Percentiles rank a stretch among this genome's conserved stretches.
These are phyloP conservation scores for Phaeotremella skinneri DNA, from an alignment of 768 basidiomycete species.

Conservation along the genomic window DNA sequence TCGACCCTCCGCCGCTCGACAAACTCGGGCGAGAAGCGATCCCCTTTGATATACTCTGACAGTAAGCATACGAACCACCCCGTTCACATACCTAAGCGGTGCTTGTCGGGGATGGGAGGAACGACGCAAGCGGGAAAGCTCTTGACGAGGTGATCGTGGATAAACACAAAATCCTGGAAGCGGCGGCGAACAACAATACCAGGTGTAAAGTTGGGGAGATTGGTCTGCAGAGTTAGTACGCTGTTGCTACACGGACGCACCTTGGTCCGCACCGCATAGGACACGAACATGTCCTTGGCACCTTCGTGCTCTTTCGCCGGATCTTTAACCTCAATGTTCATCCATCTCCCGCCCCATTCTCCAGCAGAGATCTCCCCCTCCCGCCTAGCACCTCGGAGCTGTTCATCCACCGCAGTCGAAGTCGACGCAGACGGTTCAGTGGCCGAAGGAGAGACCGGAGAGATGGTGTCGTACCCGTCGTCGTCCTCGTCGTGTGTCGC, in stretches of 20 bases:
- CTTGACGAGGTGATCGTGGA: slow-evolving; percentile 78
- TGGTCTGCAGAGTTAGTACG: slow-evolving; percentile 62
- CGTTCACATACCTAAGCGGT: slow-evolving; percentile 85
- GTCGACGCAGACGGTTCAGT: slow-evolving; percentile 15
- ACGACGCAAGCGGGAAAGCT: slow-evolving; percentile 99
- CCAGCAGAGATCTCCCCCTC: slow-evolving; percentile 19
- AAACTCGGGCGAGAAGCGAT: slow-evolving; percentile 94
- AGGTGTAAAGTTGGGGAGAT: slow-evolving; percentile 72
- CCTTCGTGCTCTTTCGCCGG: slow-evolving; percentile 94
- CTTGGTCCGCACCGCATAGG: slow-evolving; percentile 84
- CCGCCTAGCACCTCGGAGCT: not conserved
- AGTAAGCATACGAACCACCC: too few species aligned
- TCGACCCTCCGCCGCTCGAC: slow-evolving; percentile 87
- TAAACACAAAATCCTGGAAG: slow-evolving; percentile 95
- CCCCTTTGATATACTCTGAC: slow-evolving; percentile 93
- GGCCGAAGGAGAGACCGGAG: slow-evolving; percentile 19
- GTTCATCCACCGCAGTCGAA: slow-evolving; percentile 12
- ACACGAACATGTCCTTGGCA: slow-evolving; percentile 95
- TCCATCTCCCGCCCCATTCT: slow-evolving; percentile 48
- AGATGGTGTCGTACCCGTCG: slow-evolving; percentile 44
- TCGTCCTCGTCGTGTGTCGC: slow-evolving; percentile 30
- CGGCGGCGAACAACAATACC: slow-evolving; percentile 64
- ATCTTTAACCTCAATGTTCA: slow-evolving; percentile 65
- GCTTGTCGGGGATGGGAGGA: slow-evolving; percentile 93
- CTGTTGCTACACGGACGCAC: slow-evolving; percentile 54